Conservation (phyloP, 106 monocot species). For the Allium cepa region DNA sequence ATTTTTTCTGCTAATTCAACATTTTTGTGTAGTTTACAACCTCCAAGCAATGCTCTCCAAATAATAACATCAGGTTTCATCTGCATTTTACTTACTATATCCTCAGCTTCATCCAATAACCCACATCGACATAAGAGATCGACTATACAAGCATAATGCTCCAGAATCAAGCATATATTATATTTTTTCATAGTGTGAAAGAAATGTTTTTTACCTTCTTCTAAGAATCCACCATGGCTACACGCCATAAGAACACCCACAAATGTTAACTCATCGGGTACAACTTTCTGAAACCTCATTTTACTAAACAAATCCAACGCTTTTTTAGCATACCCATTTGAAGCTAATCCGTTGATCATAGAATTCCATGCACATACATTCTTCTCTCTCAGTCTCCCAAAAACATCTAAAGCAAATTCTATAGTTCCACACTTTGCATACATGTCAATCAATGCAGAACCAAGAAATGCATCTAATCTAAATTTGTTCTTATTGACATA, state of each 20-base stretch:
- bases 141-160: constrained; percentile 44
- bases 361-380: constrained; percentile 31
- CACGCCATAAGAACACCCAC: constrained; percentile 30
- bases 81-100: constrained; percentile 26
- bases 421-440: constrained; percentile 33
- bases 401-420: constrained; percentile 21
- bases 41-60: constrained; percentile 40
- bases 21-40: constrained; percentile 21
- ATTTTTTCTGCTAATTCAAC: constrained; percentile 17
- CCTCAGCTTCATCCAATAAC: constrained; percentile 24
- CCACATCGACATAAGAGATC: constrained; percentile 27
- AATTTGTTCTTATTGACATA: constrained; percentile 15
- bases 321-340: constrained; percentile 17
- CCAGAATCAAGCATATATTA: constrained; percentile 9
- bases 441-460: constrained; percentile 29
- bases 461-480: constrained; percentile 13
- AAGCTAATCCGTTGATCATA: constrained; percentile 29
- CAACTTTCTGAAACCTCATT: constrained; percentile 12
- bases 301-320: constrained; percentile 18
- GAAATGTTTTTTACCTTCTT: constrained; percentile 26
- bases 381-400: constrained; percentile 14
- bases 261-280: constrained; percentile 26
- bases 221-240: constrained; percentile 34
- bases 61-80: constrained; percentile 24
- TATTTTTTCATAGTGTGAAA: constrained; percentile 4